Base-by-base conservation (phyloP, 805 yeast species). In the Metschnikowia cerradonensis region DNA sequence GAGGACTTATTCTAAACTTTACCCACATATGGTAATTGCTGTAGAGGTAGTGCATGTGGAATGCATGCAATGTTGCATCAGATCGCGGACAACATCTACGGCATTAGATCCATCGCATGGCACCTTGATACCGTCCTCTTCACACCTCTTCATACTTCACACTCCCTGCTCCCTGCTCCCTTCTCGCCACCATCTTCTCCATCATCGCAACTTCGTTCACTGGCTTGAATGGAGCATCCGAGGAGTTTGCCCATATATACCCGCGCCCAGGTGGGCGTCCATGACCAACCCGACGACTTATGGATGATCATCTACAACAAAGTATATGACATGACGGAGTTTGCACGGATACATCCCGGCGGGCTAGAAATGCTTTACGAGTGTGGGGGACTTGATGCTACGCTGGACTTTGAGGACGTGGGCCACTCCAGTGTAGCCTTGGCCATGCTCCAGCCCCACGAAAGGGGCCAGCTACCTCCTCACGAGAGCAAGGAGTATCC, bases 251-350 rank as follows among this genome's bases (percentile, higher is more conserved):
- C 34, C 10, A 38, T 33, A 19, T 41, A 31, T 17, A 19, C 51
- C 8, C 36, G 42, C 8, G 72, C 70, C 36, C 88, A 90, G 66
- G 82, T 90, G 48, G 77, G 83, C 32, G 64, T 76, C 58, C 97
- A 91, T 76, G 82, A 80, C 66, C 73, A 81, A n/a, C 79, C 83
- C 39, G 86, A 84, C 15, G 90, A 88, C 60, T 70, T 89, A 40
- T 92, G 97, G 96, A 82, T 92, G 76, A 78, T 89, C 50, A 77
- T 89, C 53, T 84, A 89, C 60, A 89, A 86, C 51, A 83, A 84
- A 58, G 96, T 92, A 5, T 89, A 84, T 66, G 85, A 89, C 66
- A 77, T 87, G 31, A 78, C 92, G 6, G 71, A 74, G 33, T 90
- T 91, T 67, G 74, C 86, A 49, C 76, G 80, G 15, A 82, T 79